These are phyloP conservation scores for Marasmius fiardii DNA, from an alignment of 1,284 basidiomycete genomes.

Conservation along the genomic window DNA sequence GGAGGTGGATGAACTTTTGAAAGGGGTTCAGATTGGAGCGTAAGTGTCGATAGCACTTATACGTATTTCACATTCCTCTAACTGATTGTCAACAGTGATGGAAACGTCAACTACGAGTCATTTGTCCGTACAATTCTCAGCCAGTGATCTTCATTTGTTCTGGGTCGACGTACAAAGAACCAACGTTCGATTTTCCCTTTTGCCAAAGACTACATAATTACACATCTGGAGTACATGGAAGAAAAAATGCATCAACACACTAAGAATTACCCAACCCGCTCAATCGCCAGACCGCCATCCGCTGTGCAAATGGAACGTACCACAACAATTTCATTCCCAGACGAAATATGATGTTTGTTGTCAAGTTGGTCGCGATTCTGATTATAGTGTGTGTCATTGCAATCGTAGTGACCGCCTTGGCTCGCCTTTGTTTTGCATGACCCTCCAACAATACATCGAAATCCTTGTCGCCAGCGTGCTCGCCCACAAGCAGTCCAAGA, in stretches of 20 bases:
- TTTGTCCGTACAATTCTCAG: constrained; percentile 91
- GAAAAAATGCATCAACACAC: too few relatives aligned
- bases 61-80: constrained; percentile 1
- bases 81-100: constrained; percentile 64
- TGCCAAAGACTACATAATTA: too few relatives aligned
- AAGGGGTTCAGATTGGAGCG: constrained; percentile 88
- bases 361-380: background rate
- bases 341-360: background rate
- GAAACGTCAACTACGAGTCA: constrained; percentile 96
- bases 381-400: constrained; percentile 1
- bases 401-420: constrained; percentile 2
- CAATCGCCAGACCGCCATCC: constrained; percentile 9
- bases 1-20: constrained; percentile 97
- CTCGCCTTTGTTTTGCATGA: constrained; percentile 1
- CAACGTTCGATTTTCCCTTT: too few relatives aligned
- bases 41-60: constrained; percentile 47
- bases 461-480: constrained; percentile 7
- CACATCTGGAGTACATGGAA: too few relatives aligned
- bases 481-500: constrained; percentile 24
- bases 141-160: constrained; percentile 43
- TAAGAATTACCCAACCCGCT: constrained; percentile 12
- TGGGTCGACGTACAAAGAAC: too few relatives aligned
- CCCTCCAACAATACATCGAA: background rate
- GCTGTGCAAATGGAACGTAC: constrained; percentile 6
- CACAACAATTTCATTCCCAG: constrained; percentile 10